Percentiles rank a stretch among this genome's conserved stretches.
Evolutionary conservation across 2,329 filamentous ascomycete genomes (phyloP).

Genomic region (Eutypa lata): DNA sequence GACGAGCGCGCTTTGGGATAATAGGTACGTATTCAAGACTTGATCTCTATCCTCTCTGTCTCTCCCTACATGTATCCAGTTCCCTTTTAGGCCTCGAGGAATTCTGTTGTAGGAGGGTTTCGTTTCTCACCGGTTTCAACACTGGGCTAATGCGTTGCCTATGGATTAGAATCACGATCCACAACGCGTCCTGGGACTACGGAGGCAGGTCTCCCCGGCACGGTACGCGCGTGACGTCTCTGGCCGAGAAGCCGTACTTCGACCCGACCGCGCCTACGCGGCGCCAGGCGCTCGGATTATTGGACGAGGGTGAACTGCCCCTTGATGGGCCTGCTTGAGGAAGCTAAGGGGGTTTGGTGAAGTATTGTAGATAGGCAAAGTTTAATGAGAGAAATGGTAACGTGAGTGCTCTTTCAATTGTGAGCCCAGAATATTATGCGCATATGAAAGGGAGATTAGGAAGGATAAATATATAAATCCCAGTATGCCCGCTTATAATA

Average conservation of each 20-base stretch:
- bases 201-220: conserved; percentile 64
- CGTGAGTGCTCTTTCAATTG: no score
- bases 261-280: conserved; percentile 62
- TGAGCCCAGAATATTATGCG: no score
- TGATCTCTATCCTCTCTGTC: neutral
- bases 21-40: conserved; percentile 42
- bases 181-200: conserved; percentile 74
- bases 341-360: no score
- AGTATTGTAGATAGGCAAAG: no score
- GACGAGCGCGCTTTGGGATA: conserved; percentile 70
- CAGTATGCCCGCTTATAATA: no score
- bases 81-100: no score
- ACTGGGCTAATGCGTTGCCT: no score
- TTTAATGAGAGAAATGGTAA: no score
- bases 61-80: neutral
- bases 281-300: conserved; percentile 62
- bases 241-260: conserved; percentile 71
- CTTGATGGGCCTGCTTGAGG: conserved; percentile 22
- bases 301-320: conserved; percentile 50
- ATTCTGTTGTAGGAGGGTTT: no score
- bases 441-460: no score
- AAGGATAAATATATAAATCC: no score
- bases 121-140: no score
- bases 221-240: conserved; percentile 66
- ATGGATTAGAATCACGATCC: conserved; percentile 62